A percentile compares a stretch with the other conserved stretches of the same genome.
phyloP scores from a whole-genome alignment of 163 green algal genomes.

The Chlorella variabilis region DNA sequence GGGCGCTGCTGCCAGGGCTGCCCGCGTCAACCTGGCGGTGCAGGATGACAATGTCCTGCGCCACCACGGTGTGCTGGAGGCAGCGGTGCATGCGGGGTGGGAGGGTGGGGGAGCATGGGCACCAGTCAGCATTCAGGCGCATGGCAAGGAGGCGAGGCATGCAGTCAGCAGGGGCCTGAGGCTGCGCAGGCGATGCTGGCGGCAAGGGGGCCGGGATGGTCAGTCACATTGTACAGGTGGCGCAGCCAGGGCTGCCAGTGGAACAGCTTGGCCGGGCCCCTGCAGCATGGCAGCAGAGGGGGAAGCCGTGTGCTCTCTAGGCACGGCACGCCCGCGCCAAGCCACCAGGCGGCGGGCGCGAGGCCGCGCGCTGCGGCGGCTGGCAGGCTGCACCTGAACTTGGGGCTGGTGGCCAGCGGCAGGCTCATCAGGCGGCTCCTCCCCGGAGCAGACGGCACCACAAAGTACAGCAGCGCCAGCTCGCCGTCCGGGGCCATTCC shows the following conservation, averaged over 20 bases:
- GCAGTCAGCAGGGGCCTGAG: no score
- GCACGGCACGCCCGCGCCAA: no score
- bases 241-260: slow-evolving; percentile 29
- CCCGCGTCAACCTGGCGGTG: slow-evolving; percentile 6
- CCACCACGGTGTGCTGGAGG: slow-evolving; percentile 7
- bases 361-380: no score
- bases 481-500: background rate
- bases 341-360: no score
- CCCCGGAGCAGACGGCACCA: slow-evolving; percentile 9
- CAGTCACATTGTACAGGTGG: slow-evolving; percentile 20
- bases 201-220: background rate
- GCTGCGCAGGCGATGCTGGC: background rate
- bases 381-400: background rate
- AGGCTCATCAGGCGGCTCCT: slow-evolving; percentile 23
- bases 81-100: no score
- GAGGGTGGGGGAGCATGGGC: no score
- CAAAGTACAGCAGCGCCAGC: slow-evolving; percentile 27
- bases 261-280: slow-evolving; percentile 10
- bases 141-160: background rate
- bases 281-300: background rate
- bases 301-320: no score
- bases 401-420: slow-evolving; percentile 1
- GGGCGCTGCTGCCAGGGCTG: no score
- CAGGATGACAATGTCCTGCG: slow-evolving; percentile 11
- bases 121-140: no score